Evolutionary conservation across 2,329 filamentous ascomycete genomes (phyloP).

Genomic region (Ascochyta fabae): DNA sequence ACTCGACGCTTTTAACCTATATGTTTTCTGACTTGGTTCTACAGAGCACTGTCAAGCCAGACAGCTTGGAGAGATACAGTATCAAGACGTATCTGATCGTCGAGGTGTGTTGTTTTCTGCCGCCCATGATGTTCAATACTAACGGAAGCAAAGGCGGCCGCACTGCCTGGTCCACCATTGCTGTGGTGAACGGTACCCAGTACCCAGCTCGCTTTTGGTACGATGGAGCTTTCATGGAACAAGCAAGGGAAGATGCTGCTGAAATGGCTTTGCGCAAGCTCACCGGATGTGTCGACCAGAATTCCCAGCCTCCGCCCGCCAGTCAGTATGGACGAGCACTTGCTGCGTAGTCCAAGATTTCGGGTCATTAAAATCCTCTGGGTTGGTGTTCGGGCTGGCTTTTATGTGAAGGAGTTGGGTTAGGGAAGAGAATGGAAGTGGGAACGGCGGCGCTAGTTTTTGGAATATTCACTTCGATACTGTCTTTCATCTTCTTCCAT

Average conservation of each 20-base stretch:
- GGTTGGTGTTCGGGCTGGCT: background rate
- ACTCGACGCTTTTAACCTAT: background rate
- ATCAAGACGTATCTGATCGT: constrained; percentile 48
- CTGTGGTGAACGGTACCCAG: constrained; percentile 31
- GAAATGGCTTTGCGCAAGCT: constrained; percentile 39
- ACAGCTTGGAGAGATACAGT: constrained; percentile 36
- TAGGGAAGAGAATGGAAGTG: background rate
- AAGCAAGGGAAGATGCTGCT: constrained; percentile 48
- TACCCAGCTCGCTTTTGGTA: constrained; percentile 48
- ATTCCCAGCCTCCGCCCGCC: constrained; percentile 31
- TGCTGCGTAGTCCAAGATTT: background rate
- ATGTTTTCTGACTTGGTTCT: background rate
- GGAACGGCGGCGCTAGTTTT: background rate
- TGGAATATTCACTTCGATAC: background rate
- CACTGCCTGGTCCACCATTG: constrained; percentile 47
- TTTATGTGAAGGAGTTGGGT: background rate
- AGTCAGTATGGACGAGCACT: constrained; percentile 26
- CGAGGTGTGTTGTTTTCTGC: constrained; percentile 34
- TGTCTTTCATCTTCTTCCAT: background rate
- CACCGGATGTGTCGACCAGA: constrained; percentile 27
- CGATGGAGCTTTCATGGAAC: constrained; percentile 40
- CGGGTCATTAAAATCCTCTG: background rate
- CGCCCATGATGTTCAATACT: background rate
- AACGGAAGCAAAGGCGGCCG: constrained; percentile 38
- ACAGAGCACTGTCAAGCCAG: constrained; percentile 43